Evolutionary conservation across 805 yeast genomes (phyloP).

Genomic region (Candida sanyiensis): DNA sequence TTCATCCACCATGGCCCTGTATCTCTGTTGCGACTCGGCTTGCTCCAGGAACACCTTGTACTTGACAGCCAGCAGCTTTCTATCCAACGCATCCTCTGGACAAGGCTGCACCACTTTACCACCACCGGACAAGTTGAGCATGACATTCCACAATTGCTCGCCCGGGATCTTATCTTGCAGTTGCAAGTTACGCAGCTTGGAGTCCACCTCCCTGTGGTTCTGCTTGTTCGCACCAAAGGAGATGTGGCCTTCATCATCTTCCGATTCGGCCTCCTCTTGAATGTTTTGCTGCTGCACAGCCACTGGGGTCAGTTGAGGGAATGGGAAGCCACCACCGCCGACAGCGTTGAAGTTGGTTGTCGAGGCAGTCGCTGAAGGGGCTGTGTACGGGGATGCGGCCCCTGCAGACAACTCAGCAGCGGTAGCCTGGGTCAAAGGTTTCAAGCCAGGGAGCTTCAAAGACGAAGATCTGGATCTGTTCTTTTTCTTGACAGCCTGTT

Average conservation of each 20-base stretch:
- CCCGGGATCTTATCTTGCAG: conserved; percentile 31
- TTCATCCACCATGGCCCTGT: conserved; percentile 61
- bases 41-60: conserved; percentile 85
- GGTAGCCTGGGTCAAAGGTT: conserved; percentile 18
- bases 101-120: conserved; percentile 77
- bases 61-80: conserved; percentile 67
- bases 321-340: conserved; percentile 38
- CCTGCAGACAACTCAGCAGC: conserved; percentile 23
- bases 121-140: conserved; percentile 78
- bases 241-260: conserved; percentile 43
- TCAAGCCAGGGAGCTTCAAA: conserved; percentile 22
- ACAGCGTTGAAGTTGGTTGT: conserved; percentile 41
- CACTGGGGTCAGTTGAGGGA: conserved; percentile 40
- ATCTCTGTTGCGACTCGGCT: conserved; percentile 73
- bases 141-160: conserved; percentile 75
- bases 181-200: conserved; percentile 33
- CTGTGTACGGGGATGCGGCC: conserved; percentile 76
- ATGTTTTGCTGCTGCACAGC: conserved; percentile 4
- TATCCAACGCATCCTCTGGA: conserved; percentile 51
- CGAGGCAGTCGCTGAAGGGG: conserved; percentile 74
- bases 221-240: conserved; percentile 55
- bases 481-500: conserved; percentile 39
- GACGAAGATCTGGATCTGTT: conserved; percentile 22
- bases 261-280: conserved; percentile 33
- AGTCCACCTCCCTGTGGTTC: conserved; percentile 47